Conservation (phyloP, 805 yeast species). For the Ogataea nonfermentans region DNA sequence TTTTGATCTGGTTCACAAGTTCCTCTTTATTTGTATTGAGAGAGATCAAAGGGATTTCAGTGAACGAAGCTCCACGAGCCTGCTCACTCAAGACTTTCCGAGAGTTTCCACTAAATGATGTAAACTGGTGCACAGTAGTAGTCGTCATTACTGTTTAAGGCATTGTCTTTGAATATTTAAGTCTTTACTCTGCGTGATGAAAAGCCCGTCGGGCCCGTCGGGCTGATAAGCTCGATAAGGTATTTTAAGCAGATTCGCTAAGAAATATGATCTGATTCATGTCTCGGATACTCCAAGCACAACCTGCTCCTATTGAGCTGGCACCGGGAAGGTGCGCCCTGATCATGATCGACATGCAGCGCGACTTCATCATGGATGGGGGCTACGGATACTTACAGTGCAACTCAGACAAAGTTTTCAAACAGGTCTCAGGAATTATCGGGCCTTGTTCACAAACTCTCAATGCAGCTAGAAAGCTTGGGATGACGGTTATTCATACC, state of each 20-base stretch:
- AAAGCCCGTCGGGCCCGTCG: slow-evolving; percentile 6
- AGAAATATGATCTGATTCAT: too few relatives aligned
- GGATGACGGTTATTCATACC: slow-evolving; percentile 32
- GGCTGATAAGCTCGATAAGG: slow-evolving; percentile 4
- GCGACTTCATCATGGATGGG: slow-evolving; percentile 31
- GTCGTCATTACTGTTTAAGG: neutral
- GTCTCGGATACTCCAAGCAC: slow-evolving; percentile 3
- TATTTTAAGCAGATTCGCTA: neutral
- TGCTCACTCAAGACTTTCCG: slow-evolving; percentile 15
- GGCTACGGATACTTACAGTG: slow-evolving; percentile 30
- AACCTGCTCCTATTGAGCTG: slow-evolving; percentile 12
- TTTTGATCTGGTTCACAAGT: slow-evolving; percentile 12
- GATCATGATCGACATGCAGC: slow-evolving; percentile 34
- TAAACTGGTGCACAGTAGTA: slow-evolving; percentile 12
- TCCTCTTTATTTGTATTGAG: slow-evolving; percentile 10
- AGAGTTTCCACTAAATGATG: slow-evolving; percentile 17
- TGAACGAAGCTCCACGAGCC: slow-evolving; percentile 17
- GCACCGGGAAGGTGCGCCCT: slow-evolving; percentile 25
- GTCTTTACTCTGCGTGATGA: neutral
- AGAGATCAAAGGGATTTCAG: slow-evolving; percentile 21
- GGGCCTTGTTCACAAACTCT: slow-evolving; percentile 25
- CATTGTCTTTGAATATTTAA: neutral
- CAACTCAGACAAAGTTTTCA: slow-evolving; percentile 10
- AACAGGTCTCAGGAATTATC: slow-evolving; percentile 22
- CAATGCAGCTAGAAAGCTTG: slow-evolving; percentile 28